Conservation (phyloP, 495 filamentous ascomycete genomes). For the Aspergillus avenaceus region DNA sequence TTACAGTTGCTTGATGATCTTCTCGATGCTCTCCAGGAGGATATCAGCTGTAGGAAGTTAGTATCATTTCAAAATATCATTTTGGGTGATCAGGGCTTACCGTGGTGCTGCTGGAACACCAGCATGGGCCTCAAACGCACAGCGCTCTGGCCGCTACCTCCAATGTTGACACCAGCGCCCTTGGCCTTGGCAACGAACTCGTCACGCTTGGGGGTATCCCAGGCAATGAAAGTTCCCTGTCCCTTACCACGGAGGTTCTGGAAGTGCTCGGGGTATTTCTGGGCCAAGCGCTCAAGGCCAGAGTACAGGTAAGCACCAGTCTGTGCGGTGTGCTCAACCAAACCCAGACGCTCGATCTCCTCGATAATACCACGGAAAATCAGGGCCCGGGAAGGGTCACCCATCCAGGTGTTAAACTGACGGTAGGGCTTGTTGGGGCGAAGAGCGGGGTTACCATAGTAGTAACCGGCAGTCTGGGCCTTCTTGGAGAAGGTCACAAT, state of each 20-base stretch:
- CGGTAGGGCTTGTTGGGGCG: constrained; percentile 99
- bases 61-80: not conserved
- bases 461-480: constrained; percentile 97
- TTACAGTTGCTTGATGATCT: constrained; percentile 63
- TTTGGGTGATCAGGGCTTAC: constrained; percentile 38
- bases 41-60: constrained; percentile 51
- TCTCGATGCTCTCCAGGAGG: constrained; percentile 66
- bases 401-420: constrained; percentile 99
- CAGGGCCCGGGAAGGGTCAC: constrained; percentile 85
- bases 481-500: constrained; percentile 99
- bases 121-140: constrained; percentile 92
- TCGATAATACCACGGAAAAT: constrained; percentile 90
- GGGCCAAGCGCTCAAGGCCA: constrained; percentile 63
- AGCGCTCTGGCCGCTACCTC: constrained; percentile 75
- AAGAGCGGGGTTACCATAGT: constrained; percentile 81
- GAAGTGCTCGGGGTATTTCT: constrained; percentile 78
- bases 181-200: constrained; percentile 73
- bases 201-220: constrained; percentile 83
- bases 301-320: constrained; percentile 82
- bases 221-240: constrained; percentile 96
- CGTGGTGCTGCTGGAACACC: constrained; percentile 92
- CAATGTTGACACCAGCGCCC: constrained; percentile 85
- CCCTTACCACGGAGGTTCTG: constrained; percentile 89
- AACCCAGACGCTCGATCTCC: constrained; percentile 75
- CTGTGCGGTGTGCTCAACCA: constrained; percentile 75